These are phyloP conservation scores for Acorus calamus DNA, from an alignment of 106 monocot genomes.

Conservation along the genomic window DNA sequence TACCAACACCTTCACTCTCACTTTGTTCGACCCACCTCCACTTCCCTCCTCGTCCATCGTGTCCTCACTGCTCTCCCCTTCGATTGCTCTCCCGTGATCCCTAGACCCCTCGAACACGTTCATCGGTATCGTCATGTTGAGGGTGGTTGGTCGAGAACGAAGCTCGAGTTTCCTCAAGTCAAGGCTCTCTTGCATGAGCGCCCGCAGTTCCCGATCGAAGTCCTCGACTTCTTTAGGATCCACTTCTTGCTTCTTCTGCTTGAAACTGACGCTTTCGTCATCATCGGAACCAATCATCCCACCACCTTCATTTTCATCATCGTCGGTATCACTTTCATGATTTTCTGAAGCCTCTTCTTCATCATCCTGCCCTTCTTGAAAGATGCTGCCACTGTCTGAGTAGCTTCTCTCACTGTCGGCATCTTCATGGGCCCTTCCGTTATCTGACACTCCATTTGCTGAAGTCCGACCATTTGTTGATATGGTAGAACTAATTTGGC, in stretches of 20 bases:
- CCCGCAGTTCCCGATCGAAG: slow-evolving; percentile 78
- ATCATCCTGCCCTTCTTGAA: slow-evolving; percentile 48
- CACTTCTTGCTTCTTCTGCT: slow-evolving; percentile 55
- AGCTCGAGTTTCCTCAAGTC: slow-evolving; percentile 76
- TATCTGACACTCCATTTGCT: slow-evolving; percentile 41
- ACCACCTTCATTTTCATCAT: slow-evolving; percentile 65
- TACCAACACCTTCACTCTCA: slow-evolving; percentile 79
- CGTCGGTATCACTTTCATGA: slow-evolving; percentile 54
- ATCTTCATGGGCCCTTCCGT: slow-evolving; percentile 44
- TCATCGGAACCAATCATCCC: slow-evolving; percentile 59
- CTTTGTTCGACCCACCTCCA: slow-evolving; percentile 29
- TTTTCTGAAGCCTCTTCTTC: slow-evolving; percentile 76
- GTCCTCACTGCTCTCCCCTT: slow-evolving; percentile 88
- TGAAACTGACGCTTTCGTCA: slow-evolving; percentile 66
- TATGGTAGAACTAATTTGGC: not conserved
- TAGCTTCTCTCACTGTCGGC: slow-evolving; percentile 74
- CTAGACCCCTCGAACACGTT: slow-evolving; percentile 82
- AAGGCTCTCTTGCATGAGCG: slow-evolving; percentile 90
- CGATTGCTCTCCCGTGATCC: slow-evolving; percentile 28
- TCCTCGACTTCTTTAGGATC: slow-evolving; percentile 87
- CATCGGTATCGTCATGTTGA: slow-evolving; percentile 97
- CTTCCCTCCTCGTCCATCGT: slow-evolving; percentile 70
- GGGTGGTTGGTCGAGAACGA: slow-evolving; percentile 38
- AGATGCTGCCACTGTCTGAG: slow-evolving; percentile 72
- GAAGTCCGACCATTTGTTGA: slow-evolving; percentile 31